phyloP scores from a whole-genome alignment of 139 green algal genomes.

The Micractinium conductrix region DNA sequence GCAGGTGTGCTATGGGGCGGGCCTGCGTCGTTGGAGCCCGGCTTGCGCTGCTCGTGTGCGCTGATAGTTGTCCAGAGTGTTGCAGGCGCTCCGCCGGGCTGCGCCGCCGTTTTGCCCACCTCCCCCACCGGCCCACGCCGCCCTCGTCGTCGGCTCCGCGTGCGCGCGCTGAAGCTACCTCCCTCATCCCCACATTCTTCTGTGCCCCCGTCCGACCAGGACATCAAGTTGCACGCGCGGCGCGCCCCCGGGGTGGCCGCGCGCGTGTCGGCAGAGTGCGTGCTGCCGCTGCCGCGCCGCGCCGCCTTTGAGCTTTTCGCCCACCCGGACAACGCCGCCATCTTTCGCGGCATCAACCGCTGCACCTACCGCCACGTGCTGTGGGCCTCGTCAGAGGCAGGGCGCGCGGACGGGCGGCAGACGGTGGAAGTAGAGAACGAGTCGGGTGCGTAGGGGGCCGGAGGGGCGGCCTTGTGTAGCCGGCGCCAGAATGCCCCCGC shows the following conservation, averaged over 20 bases:
- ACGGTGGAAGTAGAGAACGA: conserved; percentile 35
- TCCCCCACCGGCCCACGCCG: no score
- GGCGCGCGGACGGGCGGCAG: background rate
- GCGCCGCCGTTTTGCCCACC: no score
- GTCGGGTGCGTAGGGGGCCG: background rate
- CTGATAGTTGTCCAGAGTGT: no score
- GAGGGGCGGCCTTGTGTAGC: background rate
- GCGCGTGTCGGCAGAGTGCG: background rate
- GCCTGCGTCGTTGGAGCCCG: no score
- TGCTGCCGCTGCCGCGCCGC: background rate
- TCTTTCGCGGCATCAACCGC: conserved; percentile 45
- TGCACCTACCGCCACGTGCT: conserved; percentile 38
- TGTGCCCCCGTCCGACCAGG: background rate
- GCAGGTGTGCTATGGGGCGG: no score
- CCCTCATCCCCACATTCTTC: background rate
- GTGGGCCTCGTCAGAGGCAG: background rate
- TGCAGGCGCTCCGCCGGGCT: no score
- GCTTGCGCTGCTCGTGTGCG: no score
- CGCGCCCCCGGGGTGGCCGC: background rate
- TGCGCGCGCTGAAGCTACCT: background rate
- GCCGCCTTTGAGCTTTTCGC: conserved; percentile 14
- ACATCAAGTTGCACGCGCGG: background rate
- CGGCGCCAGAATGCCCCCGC: no score
- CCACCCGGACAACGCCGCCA: conserved; percentile 25
- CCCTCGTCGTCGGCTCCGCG: no score